These are phyloP conservation scores for Fusarium sp. DNA, from an alignment of 2,329 filamentous ascomycete genomes.

Conservation along the genomic window DNA sequence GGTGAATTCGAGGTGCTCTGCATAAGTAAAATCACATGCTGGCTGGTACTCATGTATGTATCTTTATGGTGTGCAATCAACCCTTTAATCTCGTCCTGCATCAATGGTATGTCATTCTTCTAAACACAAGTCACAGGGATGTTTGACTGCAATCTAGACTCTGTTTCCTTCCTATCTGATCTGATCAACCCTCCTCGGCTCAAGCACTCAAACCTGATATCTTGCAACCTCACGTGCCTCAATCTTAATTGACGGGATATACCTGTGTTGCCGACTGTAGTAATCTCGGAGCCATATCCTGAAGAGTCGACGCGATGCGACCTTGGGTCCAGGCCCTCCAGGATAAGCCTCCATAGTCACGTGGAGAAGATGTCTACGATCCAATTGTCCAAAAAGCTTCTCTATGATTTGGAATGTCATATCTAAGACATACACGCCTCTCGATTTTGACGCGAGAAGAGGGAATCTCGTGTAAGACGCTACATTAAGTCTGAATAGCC, in stretches of 20 bases:
- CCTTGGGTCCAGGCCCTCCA: conserved; percentile 26
- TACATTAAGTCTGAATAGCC: not conserved
- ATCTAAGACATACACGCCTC: conserved; percentile 12
- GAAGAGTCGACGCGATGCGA: conserved; percentile 29
- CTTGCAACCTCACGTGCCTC: conserved; percentile 20
- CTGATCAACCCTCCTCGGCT: conserved; percentile 11
- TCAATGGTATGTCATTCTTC: conserved; percentile 34
- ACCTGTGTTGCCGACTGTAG: not conserved
- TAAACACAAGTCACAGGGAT: not conserved
- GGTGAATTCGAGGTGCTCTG: not conserved
- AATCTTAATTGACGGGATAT: conserved; percentile 25
- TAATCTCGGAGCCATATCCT: conserved; percentile 38
- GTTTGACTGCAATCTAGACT: not conserved
- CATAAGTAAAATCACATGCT: not conserved
- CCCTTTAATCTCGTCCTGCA: conserved; percentile 29
- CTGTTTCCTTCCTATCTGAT: conserved; percentile 2
- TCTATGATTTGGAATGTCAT: conserved; percentile 11
- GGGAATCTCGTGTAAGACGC: not conserved
- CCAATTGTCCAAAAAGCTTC: conserved; percentile 14
- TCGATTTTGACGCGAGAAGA: not conserved
- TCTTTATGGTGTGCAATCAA: conserved; percentile 8
- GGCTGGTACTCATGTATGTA: conserved; percentile 19
- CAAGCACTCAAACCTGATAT: conserved; percentile 4
- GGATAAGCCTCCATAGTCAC: conserved; percentile 1
- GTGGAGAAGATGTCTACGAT: not conserved